These are phyloP conservation scores for Aspergillus uvarum DNA, from an alignment of 2,329 filamentous ascomycete genomes.

Conservation along the genomic window DNA sequence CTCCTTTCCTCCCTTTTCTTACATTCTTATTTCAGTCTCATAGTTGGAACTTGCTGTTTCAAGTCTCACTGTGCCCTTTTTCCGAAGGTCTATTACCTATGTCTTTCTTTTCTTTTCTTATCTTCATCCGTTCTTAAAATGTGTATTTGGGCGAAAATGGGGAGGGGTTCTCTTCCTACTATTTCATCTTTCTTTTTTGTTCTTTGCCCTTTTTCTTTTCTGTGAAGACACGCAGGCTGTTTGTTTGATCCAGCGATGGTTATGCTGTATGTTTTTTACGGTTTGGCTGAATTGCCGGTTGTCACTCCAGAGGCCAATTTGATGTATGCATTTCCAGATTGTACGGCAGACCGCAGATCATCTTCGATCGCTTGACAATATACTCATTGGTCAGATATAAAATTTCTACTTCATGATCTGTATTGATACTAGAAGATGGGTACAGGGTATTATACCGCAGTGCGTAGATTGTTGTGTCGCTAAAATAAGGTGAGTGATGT, in stretches of 20 bases:
- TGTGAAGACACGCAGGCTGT: conserved; percentile 3
- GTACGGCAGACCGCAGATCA: conserved; percentile 1
- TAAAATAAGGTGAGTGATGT: neutral
- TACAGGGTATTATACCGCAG: neutral
- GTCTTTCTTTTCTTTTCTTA: neutral
- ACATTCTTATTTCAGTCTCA: neutral
- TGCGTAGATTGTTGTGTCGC: neutral
- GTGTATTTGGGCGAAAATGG: conserved; percentile 3
- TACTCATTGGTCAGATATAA: neutral
- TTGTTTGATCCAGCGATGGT: neutral
- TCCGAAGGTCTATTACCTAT: neutral
- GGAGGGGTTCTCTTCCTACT: no score
- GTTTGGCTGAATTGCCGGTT: neutral
- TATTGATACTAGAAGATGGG: neutral
- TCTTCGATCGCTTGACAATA: neutral
- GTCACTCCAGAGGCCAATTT: neutral
- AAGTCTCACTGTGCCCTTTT: neutral
- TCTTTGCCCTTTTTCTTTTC: neutral
- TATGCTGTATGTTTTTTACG: conserved; percentile 11
- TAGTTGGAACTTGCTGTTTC: conserved; percentile 10
- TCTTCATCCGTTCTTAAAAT: neutral
- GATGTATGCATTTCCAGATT: neutral
- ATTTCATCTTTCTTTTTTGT: conserved; percentile 1
- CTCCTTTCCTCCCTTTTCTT: no score
- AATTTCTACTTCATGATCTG: neutral